A percentile compares a stretch with the other conserved stretches of the same genome.
phyloP scores from a whole-genome alignment of 495 filamentous ascomycete species.

The Xylaria flabelliformis region DNA sequence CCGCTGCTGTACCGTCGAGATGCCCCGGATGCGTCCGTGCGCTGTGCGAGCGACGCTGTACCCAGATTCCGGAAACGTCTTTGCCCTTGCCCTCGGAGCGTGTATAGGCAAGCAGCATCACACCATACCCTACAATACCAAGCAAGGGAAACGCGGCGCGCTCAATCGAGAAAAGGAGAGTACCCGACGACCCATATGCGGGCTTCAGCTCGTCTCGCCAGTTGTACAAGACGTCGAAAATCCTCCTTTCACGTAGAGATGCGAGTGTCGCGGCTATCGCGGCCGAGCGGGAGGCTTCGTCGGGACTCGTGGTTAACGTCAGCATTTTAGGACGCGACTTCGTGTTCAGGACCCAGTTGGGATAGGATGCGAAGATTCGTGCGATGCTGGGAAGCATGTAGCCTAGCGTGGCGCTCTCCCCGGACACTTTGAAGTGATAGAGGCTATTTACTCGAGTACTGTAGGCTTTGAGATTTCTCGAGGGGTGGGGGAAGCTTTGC shows the following conservation, averaged over 20 bases:
- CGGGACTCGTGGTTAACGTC: not conserved
- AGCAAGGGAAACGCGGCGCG: slow-evolving; percentile 42
- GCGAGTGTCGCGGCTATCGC: not conserved
- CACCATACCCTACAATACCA: slow-evolving; percentile 50
- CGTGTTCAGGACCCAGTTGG: not conserved
- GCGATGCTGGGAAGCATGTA: slow-evolving; percentile 21
- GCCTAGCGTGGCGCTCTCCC: slow-evolving; percentile 6
- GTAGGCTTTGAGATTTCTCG: slow-evolving; percentile 11
- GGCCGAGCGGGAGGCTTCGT: not conserved
- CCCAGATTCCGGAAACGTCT: slow-evolving; percentile 47
- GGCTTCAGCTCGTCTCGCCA: slow-evolving; percentile 82
- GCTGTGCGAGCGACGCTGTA: slow-evolving; percentile 43
- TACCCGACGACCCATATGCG: slow-evolving; percentile 60
- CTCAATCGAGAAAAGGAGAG: slow-evolving; percentile 27
- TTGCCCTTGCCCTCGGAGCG: not conserved
- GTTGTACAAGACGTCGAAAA: slow-evolving; percentile 69
- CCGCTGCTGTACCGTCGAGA: slow-evolving; percentile 55
- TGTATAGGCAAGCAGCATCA: slow-evolving; percentile 50
- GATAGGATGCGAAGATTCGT: not conserved
- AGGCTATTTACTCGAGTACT: not conserved
- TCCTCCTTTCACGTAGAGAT: slow-evolving; percentile 59
- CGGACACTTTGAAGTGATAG: slow-evolving; percentile 23
- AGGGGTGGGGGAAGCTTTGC: slow-evolving; percentile 19
- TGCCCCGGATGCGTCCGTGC: slow-evolving; percentile 50
- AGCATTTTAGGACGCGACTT: slow-evolving; percentile 1